Evolutionary conservation across 202 grass and related monocot genomes (phyloP).

Genomic region (Cymbopogon flexuosus): DNA sequence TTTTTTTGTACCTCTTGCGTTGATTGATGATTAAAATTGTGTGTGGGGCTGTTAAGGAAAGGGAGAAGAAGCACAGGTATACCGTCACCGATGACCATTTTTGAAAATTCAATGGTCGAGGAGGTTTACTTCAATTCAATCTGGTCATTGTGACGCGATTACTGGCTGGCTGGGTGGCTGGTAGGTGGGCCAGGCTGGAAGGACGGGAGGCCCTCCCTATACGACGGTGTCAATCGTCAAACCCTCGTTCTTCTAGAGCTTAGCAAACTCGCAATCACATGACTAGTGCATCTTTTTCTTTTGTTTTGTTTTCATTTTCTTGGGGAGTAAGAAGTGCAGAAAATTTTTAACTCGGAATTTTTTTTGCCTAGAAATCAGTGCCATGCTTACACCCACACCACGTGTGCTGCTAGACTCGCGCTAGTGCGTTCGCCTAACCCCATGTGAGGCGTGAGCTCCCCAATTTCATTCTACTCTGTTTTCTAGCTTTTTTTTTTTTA

Average conservation of each 20-base stretch:
- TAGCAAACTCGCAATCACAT: background rate
- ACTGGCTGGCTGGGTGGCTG: background rate
- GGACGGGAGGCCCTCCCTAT: background rate
- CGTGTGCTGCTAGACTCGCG: background rate
- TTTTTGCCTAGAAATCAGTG: background rate
- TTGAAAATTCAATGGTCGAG: background rate
- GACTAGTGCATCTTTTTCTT: background rate
- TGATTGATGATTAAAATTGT: background rate
- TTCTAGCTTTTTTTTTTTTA: too few relatives aligned
- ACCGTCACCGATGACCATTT: background rate
- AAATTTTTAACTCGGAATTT: background rate
- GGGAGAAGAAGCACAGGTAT: background rate
- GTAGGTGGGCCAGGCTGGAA: background rate
- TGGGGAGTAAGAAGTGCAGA: background rate
- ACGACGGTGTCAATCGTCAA: conserved; percentile 30
- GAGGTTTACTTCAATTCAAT: background rate
- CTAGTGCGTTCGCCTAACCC: background rate
- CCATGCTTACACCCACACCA: background rate
- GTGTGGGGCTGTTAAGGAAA: background rate
- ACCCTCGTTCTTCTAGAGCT: conserved; percentile 3
- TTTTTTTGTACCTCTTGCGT: background rate
- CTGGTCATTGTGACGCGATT: background rate
- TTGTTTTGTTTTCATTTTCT: background rate
- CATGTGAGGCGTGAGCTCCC: background rate
- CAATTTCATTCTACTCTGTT: background rate